Percentiles rank a stretch among this genome's conserved stretches.
These are phyloP conservation scores for Ogataea populi-albae DNA, from an alignment of 805 yeast species.

Conservation along the genomic window DNA sequence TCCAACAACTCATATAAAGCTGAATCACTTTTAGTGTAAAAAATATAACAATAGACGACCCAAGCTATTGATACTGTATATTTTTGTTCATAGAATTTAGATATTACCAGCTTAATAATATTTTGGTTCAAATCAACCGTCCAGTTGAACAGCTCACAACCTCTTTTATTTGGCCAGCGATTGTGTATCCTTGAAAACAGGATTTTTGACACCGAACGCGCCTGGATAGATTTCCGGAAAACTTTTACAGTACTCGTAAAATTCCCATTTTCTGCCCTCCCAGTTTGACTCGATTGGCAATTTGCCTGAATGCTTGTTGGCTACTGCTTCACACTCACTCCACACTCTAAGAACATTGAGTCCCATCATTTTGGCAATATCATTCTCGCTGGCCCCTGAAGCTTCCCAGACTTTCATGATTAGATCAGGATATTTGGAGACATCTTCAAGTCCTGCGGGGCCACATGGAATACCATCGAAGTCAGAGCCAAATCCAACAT, in stretches of 20 bases:
- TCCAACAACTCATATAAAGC: too few relatives aligned
- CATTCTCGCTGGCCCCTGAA: slow-evolving; percentile 41
- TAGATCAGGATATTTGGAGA: slow-evolving; percentile 52
- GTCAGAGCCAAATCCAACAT: slow-evolving; percentile 51
- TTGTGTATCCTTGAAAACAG: too few relatives aligned
- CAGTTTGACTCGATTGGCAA: slow-evolving; percentile 37
- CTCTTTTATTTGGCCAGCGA: too few relatives aligned
- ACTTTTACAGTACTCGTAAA: slow-evolving; percentile 30
- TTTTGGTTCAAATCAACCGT: too few relatives aligned
- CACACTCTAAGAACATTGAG: slow-evolving; percentile 45
- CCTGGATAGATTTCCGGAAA: slow-evolving; percentile 40
- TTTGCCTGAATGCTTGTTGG: slow-evolving; percentile 28
- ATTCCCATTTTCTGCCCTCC: slow-evolving; percentile 40
- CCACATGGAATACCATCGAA: slow-evolving; percentile 51
- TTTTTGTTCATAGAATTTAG: too few relatives aligned
- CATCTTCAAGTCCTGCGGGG: slow-evolving; percentile 50
- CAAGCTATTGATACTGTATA: too few relatives aligned
- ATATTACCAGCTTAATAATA: too few relatives aligned
- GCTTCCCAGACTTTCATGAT: slow-evolving; percentile 35
- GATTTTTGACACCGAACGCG: slow-evolving; percentile 14
- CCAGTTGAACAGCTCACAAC: too few relatives aligned
- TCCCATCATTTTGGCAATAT: slow-evolving; percentile 42
- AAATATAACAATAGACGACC: too few relatives aligned
- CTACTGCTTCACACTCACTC: slow-evolving; percentile 37
- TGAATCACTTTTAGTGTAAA: too few relatives aligned